A percentile compares a stretch with the other conserved stretches of the same genome.
Conservation (phyloP, 768 basidiomycete species). For the Tylopilus subfusipes region DNA sequence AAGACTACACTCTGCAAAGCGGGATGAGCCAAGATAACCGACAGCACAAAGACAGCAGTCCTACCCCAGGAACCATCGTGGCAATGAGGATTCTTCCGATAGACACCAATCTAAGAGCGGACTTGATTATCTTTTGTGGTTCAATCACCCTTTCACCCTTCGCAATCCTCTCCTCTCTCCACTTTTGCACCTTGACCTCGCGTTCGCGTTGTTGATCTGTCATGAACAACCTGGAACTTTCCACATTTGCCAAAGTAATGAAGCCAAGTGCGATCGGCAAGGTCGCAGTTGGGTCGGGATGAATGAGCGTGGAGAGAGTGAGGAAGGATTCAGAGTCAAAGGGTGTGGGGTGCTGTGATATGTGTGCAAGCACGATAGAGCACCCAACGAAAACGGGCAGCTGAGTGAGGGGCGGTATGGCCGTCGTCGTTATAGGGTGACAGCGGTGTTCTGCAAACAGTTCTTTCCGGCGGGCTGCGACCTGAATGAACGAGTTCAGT, state of each 20-base stretch:
- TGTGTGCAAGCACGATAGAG: constrained; percentile 52
- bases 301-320: constrained; percentile 65
- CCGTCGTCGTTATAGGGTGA: constrained; percentile 52
- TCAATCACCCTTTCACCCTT: constrained; percentile 44
- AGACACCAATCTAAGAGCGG: constrained; percentile 52
- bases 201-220: constrained; percentile 54
- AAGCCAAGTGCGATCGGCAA: constrained; percentile 71
- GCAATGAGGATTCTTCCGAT: constrained; percentile 66
- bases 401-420: constrained; percentile 61
- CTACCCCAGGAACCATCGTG: constrained; percentile 67
- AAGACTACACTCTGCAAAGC: constrained; percentile 51
- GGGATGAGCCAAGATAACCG: constrained; percentile 1
- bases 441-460: constrained; percentile 60
- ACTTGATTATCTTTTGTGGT: constrained; percentile 51
- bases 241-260: constrained; percentile 75
- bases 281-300: constrained; percentile 66
- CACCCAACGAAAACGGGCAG: constrained; percentile 70
- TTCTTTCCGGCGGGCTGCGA: constrained; percentile 52
- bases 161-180: constrained; percentile 42
- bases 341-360: constrained; percentile 56
- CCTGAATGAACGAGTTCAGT: constrained; percentile 32
- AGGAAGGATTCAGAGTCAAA: constrained; percentile 78
- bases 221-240: constrained; percentile 72
- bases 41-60: constrained; percentile 15
- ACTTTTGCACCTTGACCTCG: constrained; percentile 44